Evolutionary conservation across 192 early-diverging fungal species (phyloP), one percentile per base, ranked within the genome.

Genomic region (Dissophora globulifera): DNA sequence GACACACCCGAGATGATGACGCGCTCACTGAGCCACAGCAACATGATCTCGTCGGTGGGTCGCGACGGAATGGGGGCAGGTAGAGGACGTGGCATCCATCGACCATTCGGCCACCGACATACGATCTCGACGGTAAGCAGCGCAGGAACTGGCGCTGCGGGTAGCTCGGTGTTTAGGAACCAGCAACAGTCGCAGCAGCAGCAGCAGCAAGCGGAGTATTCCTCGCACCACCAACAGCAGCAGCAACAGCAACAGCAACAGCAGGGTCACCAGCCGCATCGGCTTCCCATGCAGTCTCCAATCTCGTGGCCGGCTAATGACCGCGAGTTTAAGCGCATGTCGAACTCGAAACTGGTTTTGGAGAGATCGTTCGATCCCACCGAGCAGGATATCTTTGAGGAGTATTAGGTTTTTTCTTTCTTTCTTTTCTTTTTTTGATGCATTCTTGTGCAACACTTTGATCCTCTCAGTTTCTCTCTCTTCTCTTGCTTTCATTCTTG

Each of bases 301-400:
- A 48, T 59, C 20, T 50, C 50, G 13, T 76, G 71, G 71, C 71
- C 71, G 1, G 40, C 71, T n/a, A 76, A 76, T 33, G 62, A 64
- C 25, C 62, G 58, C 2, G 71, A 76, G 58, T 76, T 76, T 38
- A 76, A 76, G 33, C 71, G 71, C 23, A 76, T 76, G 71, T 76
- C 71, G 4, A 59, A 47, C 51, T 76, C 71, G 20, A 76, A 76
- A 20, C 71, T 76, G 17, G 71, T 76, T 12, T 31, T 76, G 31
- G 71, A 66, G 33, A 33, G 71, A 29, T 66, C 71, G 25, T 65
- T 66, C 19, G 71, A 66, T 22, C 71, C 71, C 0, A 46, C 48
- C 6, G 62, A 66, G 25, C 56, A 76, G 23, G 71, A 76, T 27
- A 76, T 66, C 10, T 76, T 76, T 49, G 62, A 66, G 16, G 62